Evolutionary conservation across 1,284 basidiomycete genomes (phyloP).

Genomic region (Marasmius oreades): DNA sequence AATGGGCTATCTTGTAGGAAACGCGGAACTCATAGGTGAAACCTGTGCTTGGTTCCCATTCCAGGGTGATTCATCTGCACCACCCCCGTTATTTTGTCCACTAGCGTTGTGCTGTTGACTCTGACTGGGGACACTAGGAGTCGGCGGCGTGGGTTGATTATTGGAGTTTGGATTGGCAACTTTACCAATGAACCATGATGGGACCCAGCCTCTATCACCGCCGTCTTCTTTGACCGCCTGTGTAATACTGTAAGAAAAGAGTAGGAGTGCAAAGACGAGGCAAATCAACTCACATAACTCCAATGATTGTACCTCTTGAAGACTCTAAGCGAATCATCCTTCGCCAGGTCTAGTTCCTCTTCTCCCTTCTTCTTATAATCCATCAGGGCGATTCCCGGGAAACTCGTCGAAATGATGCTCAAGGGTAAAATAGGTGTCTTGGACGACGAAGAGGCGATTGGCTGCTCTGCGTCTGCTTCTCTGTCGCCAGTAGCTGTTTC

Average conservation of each 20-base stretch:
- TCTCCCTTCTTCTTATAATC: conserved; percentile 90
- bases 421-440: conserved; percentile 81
- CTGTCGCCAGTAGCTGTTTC: conserved; percentile 40
- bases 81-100: conserved; percentile 12
- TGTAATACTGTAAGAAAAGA: conserved; percentile 14
- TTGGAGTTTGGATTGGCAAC: conserved; percentile 37
- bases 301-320: conserved; percentile 98
- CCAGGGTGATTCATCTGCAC: conserved; percentile 28
- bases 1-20: conserved; percentile 37
- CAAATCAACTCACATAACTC: conserved; percentile 69
- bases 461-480: conserved; percentile 32
- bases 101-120: conserved; percentile 24
- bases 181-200: conserved; percentile 80
- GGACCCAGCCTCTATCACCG: conserved; percentile 90
- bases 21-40: conserved; percentile 73
- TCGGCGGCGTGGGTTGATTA: conserved; percentile 56
- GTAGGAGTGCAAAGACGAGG: conserved; percentile 9
- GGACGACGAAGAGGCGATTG: conserved; percentile 41
- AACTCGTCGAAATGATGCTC: conserved; percentile 90
- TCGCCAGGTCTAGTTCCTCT: conserved; percentile 83
- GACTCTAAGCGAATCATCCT: conserved; percentile 85
- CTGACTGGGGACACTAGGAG: conserved; percentile 35
- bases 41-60: conserved; percentile 47
- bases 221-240: conserved; percentile 86
- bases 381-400: conserved; percentile 92